A percentile compares a stretch with the other conserved stretches of the same genome.
Evolutionary conservation across 208 protist genomes (phyloP).

Genomic region (Acanthamoeba castellanii): DNA sequence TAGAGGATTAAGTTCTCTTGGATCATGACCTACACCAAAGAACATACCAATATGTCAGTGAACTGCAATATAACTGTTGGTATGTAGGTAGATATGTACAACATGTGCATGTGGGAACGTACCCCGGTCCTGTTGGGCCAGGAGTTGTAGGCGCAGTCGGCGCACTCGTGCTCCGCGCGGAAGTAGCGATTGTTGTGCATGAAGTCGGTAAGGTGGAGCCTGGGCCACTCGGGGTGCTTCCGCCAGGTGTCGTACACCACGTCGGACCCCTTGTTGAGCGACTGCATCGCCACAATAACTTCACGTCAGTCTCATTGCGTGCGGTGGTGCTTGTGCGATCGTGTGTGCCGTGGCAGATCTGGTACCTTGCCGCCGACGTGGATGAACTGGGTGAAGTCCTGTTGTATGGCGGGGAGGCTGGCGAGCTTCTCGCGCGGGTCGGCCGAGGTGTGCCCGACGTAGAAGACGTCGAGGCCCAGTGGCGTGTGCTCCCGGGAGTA

Average conservation of each 20-base stretch:
- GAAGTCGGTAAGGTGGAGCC: background rate
- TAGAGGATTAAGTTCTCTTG: background rate
- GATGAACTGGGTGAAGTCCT: slow-evolving; percentile 30
- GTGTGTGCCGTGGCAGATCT: too few species aligned
- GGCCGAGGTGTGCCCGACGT: background rate
- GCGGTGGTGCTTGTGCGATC: too few species aligned
- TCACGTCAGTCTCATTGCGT: too few species aligned
- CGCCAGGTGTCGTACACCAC: slow-evolving; percentile 3
- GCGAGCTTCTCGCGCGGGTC: background rate
- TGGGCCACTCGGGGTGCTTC: background rate
- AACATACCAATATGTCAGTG: background rate
- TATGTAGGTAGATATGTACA: too few species aligned
- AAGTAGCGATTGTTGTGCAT: background rate
- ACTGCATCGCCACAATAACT: background rate
- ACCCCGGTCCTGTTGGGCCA: background rate
- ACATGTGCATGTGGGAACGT: background rate
- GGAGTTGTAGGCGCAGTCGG: too few species aligned
- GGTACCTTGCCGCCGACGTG: slow-evolving; percentile 15
- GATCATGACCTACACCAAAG: background rate
- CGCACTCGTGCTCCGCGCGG: background rate
- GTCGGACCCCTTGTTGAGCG: slow-evolving; percentile 5
- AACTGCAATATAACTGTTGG: too few species aligned
- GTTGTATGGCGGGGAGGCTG: background rate
- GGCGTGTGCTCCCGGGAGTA: background rate
- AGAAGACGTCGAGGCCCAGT: background rate